Conservation (phyloP, 495 filamentous ascomycete genomes). For the Podospora conica region DNA sequence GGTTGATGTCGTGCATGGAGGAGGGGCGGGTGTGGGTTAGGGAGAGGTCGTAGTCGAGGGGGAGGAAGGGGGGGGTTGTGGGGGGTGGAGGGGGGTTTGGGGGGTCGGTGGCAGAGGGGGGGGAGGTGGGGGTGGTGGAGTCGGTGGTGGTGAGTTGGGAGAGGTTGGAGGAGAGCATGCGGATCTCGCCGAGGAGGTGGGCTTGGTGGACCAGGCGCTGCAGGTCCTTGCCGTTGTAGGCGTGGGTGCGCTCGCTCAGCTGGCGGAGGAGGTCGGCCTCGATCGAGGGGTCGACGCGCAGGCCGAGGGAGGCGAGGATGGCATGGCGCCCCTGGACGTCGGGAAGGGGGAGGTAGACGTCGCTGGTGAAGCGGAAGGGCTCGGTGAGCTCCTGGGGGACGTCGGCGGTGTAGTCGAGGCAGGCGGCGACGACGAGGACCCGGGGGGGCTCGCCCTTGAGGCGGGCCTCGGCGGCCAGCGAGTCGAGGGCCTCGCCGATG, state of each 20-base stretch:
- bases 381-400: slow-evolving; percentile 69
- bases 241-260: slow-evolving; percentile 48
- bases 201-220: slow-evolving; percentile 38
- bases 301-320: slow-evolving; percentile 57
- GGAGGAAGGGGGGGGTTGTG: slow-evolving; percentile 17
- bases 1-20: slow-evolving; percentile 83
- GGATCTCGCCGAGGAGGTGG: slow-evolving; percentile 21
- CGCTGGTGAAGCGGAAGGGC: slow-evolving; percentile 57
- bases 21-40: slow-evolving; percentile 57
- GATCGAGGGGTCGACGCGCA: slow-evolving; percentile 28
- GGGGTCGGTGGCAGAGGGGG: neutral
- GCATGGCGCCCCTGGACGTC: slow-evolving; percentile 63
- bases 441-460: slow-evolving; percentile 32
- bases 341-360: slow-evolving; percentile 78
- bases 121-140: neutral
- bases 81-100: slow-evolving; percentile 6
- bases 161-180: slow-evolving; percentile 12
- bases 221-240: slow-evolving; percentile 47
- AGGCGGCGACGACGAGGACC: slow-evolving; percentile 64
- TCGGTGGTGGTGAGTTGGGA: neutral
- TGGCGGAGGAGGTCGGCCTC: slow-evolving; percentile 36
- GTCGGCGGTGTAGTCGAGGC: slow-evolving; percentile 63
- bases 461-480: slow-evolving; percentile 33
- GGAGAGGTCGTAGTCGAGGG: slow-evolving; percentile 39
- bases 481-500: slow-evolving; percentile 49